Evolutionary conservation across 495 filamentous ascomycete species (phyloP), one percentile per base, ranked within the genome.

Genomic region (Trypethelium eluteriae): DNA sequence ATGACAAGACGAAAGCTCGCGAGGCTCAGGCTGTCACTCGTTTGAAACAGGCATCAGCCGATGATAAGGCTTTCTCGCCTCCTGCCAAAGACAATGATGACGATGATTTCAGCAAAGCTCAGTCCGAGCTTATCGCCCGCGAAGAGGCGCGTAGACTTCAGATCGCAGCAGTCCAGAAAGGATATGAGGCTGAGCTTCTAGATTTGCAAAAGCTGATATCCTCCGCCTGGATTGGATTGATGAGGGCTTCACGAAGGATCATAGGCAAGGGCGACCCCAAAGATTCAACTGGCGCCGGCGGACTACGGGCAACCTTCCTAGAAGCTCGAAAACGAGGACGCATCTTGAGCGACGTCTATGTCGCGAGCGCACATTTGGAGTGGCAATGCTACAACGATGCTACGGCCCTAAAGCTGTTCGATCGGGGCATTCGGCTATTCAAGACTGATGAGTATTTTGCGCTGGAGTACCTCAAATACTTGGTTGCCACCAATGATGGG

Each of bases 381-480:
- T 93, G 94, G 75, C 87, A 92, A 71, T 94, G 94, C 70, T 98
- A 98, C 76, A 92, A 96, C 71, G 94, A 98, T 67, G 84, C 86
- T 2, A 89, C 93, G 0, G 93, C 91, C 5, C 89, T 88, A 39
- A 96, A 91, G 76, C 97, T 98, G 64, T 98, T 96, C 73, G 95
- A 98, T 69, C 86, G 92, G 38, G 94, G 95, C 46, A 85, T 93
- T 59, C 93, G 89, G 70, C 81, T 98, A 2, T 98, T 96, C 74
- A 92, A 92, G 0, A 88, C 94, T 25, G 93, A 97, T 71, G 93
- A 95, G 73, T 80, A 85, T 62, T 98, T 96, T 77, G 88, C 92
- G 7, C 81, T 98, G 46, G 92, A 96, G 74, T 96, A 98, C 72
- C 79, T 98, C 72, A 97, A 96, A 78, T 92, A 96, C 78, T 81